Conservation (phyloP, 2,329 filamentous ascomycete species). For the Aspergillus chevalieri region DNA sequence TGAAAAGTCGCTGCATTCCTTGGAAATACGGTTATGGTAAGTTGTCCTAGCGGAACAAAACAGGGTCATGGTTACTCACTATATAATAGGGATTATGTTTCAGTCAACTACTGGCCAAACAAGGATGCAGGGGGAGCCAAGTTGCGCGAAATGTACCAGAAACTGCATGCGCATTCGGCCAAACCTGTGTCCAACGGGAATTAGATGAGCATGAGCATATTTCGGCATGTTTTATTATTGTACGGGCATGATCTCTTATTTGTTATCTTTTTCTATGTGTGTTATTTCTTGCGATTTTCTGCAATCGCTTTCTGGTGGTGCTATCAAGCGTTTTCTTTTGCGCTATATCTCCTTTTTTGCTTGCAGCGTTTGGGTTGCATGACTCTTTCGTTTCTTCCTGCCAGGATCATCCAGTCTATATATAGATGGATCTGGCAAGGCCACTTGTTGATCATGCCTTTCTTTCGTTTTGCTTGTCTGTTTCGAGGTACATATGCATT, state of each 20-base stretch:
- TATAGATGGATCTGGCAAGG: slow-evolving; percentile 1
- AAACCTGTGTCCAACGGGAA: slow-evolving; percentile 21
- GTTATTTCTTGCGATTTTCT: slow-evolving; percentile 5
- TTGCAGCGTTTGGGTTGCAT: neutral
- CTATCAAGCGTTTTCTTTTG: neutral
- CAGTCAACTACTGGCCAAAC: slow-evolving; percentile 42
- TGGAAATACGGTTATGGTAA: slow-evolving; percentile 43
- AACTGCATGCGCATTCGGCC: slow-evolving; percentile 20
- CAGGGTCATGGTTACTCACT: slow-evolving; percentile 15
- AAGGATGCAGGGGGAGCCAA: slow-evolving; percentile 34
- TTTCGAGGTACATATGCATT: slow-evolving; percentile 18
- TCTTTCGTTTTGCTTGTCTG: slow-evolving; percentile 6
- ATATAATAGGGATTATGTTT: slow-evolving; percentile 38
- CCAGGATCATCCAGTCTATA: slow-evolving; percentile 3
- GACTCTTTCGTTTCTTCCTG: neutral
- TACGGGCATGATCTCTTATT: slow-evolving; percentile 9
- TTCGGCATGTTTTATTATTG: slow-evolving; percentile 3
- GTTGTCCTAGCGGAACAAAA: slow-evolving; percentile 8
- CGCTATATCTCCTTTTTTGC: slow-evolving; percentile 1
- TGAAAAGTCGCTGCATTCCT: slow-evolving; percentile 32
- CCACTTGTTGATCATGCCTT: slow-evolving; percentile 4
- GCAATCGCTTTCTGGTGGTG: neutral
- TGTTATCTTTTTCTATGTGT: slow-evolving; percentile 5
- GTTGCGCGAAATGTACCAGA: slow-evolving; percentile 34
- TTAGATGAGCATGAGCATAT: slow-evolving; percentile 7